Percentiles rank a stretch among this genome's conserved stretches.
These are phyloP conservation scores for Penicillium pancosmium DNA, from an alignment of 495 filamentous ascomycete species.

Conservation along the genomic window DNA sequence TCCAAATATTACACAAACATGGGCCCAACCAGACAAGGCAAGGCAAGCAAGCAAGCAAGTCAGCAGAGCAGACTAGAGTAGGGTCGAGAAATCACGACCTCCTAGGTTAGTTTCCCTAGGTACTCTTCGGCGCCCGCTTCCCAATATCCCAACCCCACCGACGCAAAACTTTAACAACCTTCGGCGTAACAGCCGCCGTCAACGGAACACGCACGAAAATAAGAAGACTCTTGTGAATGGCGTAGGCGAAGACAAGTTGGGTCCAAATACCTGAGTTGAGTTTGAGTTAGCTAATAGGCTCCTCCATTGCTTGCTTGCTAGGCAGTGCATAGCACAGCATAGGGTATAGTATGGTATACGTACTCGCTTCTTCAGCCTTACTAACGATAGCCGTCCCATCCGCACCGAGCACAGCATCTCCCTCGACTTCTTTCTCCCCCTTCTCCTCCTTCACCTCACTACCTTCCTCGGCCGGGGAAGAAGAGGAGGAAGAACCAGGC, in stretches of 20 bases:
- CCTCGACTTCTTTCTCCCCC: no score
- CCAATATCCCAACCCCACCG: conserved; percentile 83
- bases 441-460: conserved; percentile 4
- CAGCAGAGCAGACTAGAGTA: no score
- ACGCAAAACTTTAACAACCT: conserved; percentile 83
- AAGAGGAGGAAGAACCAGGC: conserved; percentile 37
- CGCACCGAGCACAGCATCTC: neutral
- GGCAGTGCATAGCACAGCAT: no score
- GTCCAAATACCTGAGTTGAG: conserved; percentile 69
- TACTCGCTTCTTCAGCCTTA: conserved; percentile 54
- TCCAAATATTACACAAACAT: conserved; percentile 1
- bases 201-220: conserved; percentile 92
- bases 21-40: no score
- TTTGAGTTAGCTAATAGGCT: neutral
- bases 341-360: conserved; percentile 20
- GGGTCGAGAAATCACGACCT: no score
- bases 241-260: conserved; percentile 91
- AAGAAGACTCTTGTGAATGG: conserved; percentile 97
- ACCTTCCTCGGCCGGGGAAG: neutral
- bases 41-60: no score
- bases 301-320: neutral
- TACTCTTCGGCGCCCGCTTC: conserved; percentile 57
- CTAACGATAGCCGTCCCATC: conserved; percentile 32
- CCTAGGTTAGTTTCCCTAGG: conserved; percentile 6
- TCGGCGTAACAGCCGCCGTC: conserved; percentile 86